Evolutionary conservation across 2,329 filamentous ascomycete species (phyloP), one percentile per base, ranked within the genome.

Genomic region (Colletotrichum phormii): DNA sequence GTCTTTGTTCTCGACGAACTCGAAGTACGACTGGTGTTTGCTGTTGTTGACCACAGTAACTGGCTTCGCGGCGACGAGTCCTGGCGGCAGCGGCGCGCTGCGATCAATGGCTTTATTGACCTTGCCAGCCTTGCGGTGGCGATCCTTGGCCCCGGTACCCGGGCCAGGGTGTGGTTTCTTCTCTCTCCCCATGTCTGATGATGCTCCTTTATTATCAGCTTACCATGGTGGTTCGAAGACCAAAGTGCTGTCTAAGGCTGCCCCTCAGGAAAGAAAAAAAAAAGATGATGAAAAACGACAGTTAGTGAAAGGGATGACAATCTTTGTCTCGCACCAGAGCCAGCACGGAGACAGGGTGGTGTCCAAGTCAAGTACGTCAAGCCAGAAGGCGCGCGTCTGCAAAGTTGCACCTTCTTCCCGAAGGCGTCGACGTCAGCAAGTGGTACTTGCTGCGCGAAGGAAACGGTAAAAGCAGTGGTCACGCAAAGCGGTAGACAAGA

Each of bases 1-100:
- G 75, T 92, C 88, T 71, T 86, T 86, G 77, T 92, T 92, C 77
- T 92, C 88, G 72, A 91, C 87, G 74, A 91, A 86, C 80, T 92
- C 90, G 77, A 90, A 91, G 77, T 90, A 91, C 15, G 88, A 87
- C 75, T 89, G 87, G 79, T 92, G 89, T 77, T 90, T 90, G 55
- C 85, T 81, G 73, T 85, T 88, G 46, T 86, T 82, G 15, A 81
- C 70, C 31, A 80, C 75, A 22, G 51, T 64, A 9, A 64, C 62
- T 58, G 81, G 82, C 72, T 82, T 85, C 11, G 57, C 61, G 59
- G 83, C 82, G 63, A 82, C 80, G 64, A 85, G 79, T 61, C 77
- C 79, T 31, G 77, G 72, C 15, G 81, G 82, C 73, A 80, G 75
- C 68, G 82, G 80, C 46, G 79, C 80, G 60, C 78, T 78, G 24